Percentiles rank a stretch among this genome's conserved stretches.
Evolutionary conservation across 2,329 filamentous ascomycete genomes (phyloP).

Genomic region (Macrophomina phaseolina): DNA sequence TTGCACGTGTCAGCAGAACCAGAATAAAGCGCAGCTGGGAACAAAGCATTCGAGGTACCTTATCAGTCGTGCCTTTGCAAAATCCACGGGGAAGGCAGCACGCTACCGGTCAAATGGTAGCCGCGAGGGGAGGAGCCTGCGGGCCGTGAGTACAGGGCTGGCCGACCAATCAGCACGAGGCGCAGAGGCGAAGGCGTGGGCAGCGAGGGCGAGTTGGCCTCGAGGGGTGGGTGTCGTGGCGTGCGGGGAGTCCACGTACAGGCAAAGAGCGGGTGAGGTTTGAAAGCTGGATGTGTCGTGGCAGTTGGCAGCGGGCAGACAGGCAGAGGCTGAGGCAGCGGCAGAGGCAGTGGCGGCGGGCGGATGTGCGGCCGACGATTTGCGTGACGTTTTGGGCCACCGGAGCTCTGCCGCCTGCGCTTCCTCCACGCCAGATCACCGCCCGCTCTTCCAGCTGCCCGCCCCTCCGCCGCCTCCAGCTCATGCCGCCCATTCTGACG

Average conservation of each 20-base stretch:
- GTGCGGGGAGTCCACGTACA: not conserved
- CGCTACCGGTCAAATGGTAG: not conserved
- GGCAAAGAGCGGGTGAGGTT: no score
- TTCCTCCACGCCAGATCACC: not conserved
- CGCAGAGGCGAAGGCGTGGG: not conserved
- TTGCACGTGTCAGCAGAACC: not conserved
- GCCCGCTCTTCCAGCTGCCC: not conserved
- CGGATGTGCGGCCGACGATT: slow-evolving; percentile 16
- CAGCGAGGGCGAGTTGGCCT: not conserved
- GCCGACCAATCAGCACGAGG: not conserved
- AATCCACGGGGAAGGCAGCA: not conserved
- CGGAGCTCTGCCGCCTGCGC: slow-evolving; percentile 24
- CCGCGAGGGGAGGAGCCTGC: not conserved
- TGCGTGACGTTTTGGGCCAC: slow-evolving; percentile 2
- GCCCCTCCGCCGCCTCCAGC: not conserved
- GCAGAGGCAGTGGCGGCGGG: slow-evolving; percentile 17
- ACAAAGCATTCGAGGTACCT: not conserved
- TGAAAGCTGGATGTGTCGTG: not conserved
- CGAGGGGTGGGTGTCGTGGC: no score
- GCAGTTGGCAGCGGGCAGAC: no score
- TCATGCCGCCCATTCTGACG: slow-evolving; percentile 35
- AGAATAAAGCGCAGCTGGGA: not conserved
- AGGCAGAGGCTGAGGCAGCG: no score
- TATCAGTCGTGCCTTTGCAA: not conserved
- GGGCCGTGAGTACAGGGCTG: not conserved